Evolutionary conservation across 257 asterid genomes (phyloP), one percentile per base, ranked within the genome.

Genomic region (Mentha longifolia): DNA sequence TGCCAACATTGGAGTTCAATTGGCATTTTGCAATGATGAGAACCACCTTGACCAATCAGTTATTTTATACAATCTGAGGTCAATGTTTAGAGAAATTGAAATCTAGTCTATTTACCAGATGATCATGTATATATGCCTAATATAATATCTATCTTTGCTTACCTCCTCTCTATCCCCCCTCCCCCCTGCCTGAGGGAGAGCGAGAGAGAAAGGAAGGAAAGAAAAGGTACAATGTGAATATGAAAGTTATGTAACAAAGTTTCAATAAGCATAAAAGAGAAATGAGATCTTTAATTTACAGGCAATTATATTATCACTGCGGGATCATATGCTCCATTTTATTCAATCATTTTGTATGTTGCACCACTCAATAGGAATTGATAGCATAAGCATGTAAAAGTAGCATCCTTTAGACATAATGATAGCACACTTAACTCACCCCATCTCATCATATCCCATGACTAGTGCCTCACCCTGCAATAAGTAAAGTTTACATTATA

Each of bases 391-490:
- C 35, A 61, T 57, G 71, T 47, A 39, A 75, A 33, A 68, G 73
- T 43, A 52, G 11, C 43, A 45, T 42, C 37, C 16, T 46, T 42
- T 35, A 68, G 25, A 31, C 51, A 22, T 28, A 56, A 65, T 10
- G 73, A 47, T 14, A 62, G 77, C 75, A 68, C 49, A 22, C 7
- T 67, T 59, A 72, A 82, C 98, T 91, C 80, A 94, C 98, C 99
- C 99, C 99, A 94, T 91, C 54, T 89, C 97, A 84, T 89, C 99
- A 76, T 91, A 94, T 84, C 99, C 99, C 97, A 91, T 89, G 62
- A 94, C 97, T 54, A 94, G 89, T 59, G 99, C 99, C 76, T 94
- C 97, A 6, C 99, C 99, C 99, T 94, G 97, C 71, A 85, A 82
- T 71, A 49, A 72, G 71, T 19, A 78, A 64, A 77, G 68, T 80